Evolutionary conservation across 495 filamentous ascomycete genomes (phyloP).

Genomic region (Corynascus novoguineensis): DNA sequence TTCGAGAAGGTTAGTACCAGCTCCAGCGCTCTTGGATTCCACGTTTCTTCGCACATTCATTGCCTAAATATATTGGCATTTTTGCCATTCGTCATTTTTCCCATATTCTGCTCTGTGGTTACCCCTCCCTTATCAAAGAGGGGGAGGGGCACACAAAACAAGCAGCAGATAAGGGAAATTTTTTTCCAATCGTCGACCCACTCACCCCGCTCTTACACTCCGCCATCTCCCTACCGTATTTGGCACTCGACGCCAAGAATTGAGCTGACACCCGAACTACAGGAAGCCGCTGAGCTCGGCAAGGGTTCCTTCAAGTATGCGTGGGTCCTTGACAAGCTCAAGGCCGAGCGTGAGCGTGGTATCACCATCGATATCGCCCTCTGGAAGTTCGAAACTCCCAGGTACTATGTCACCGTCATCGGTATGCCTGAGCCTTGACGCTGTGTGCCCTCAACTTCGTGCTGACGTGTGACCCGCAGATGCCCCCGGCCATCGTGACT

Average conservation of each 20-base stretch:
- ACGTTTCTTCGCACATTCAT: conserved; percentile 11
- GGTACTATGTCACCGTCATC: conserved; percentile 99
- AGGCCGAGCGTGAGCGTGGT: conserved; percentile 99
- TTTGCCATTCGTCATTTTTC: conserved; percentile 15
- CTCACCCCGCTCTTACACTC: conserved; percentile 13
- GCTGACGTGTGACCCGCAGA: conserved; percentile 47
- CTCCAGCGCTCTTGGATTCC: conserved; percentile 9
- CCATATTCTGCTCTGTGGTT: conserved; percentile 23
- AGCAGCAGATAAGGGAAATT: conserved; percentile 16
- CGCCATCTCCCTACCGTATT: neutral
- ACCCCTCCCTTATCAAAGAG: conserved; percentile 27
- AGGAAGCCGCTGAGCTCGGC: conserved; percentile 99
- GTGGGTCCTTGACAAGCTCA: conserved; percentile 99
- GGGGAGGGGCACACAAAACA: conserved; percentile 32
- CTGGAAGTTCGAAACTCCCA: conserved; percentile 99
- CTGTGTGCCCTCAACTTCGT: neutral
- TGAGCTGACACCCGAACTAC: conserved; percentile 30
- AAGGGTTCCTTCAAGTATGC: conserved; percentile 99
- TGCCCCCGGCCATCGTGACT: conserved; percentile 99
- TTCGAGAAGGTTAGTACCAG: conserved; percentile 90
- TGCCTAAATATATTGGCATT: conserved; percentile 7
- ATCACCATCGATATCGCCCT: conserved; percentile 99
- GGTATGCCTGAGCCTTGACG: conserved; percentile 49
- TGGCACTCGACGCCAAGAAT: conserved; percentile 5
- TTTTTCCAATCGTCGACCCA: conserved; percentile 31